Percentiles rank a stretch among this genome's conserved stretches.
These are phyloP conservation scores for Colletotrichum tabaci DNA, from an alignment of 2,329 filamentous ascomycete genomes.

Conservation along the genomic window DNA sequence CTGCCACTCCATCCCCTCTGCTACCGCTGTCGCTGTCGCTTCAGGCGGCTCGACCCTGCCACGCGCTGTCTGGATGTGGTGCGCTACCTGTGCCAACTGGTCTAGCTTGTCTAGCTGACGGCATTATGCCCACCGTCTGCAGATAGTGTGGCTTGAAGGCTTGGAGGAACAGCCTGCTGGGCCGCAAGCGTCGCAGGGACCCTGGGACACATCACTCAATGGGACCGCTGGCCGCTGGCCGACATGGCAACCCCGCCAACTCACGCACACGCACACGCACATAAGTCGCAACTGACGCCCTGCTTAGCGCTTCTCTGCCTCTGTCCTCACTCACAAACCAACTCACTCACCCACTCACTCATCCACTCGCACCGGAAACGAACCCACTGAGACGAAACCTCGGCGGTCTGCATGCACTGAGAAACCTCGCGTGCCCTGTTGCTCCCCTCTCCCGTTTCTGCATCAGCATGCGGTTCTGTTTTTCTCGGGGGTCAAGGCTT, in stretches of 20 bases:
- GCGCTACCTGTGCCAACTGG: conserved; percentile 1
- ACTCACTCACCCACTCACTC: background rate
- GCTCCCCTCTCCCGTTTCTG: background rate
- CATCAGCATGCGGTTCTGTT: no score
- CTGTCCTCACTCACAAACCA: background rate
- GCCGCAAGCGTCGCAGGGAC: conserved; percentile 35
- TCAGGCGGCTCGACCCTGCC: conserved; percentile 15
- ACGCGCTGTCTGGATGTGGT: background rate
- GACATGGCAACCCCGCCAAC: background rate
- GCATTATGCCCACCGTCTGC: background rate
- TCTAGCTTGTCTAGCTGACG: background rate
- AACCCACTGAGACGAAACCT: background rate
- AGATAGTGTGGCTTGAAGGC: background rate
- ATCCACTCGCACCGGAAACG: background rate
- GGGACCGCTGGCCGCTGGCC: background rate
- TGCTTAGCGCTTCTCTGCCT: background rate
- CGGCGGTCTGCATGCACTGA: background rate
- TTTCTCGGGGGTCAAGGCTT: background rate
- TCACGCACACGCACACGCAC: background rate
- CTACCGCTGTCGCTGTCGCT: conserved; percentile 5
- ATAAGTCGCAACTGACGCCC: background rate
- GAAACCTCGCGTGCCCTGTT: background rate
- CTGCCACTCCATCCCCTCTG: background rate
- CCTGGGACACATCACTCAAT: background rate
- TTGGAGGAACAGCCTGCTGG: conserved; percentile 9